Evolutionary conservation across 2,329 filamentous ascomycete species (phyloP), one percentile per base, ranked within the genome.

Genomic region (Xylaria sp.): DNA sequence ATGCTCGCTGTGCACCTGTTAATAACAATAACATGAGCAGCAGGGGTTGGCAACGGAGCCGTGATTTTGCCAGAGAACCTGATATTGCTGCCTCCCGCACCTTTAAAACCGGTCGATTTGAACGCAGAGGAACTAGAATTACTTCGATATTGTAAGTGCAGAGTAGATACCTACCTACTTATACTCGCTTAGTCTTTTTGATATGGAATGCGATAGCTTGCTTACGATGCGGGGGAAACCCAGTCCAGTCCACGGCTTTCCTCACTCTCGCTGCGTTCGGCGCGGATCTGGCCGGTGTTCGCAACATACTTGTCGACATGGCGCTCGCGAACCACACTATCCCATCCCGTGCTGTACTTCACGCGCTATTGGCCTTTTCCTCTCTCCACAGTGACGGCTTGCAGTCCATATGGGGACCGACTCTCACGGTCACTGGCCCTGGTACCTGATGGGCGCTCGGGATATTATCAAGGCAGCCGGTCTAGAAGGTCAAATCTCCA

Each of bases 331-430:
- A 59, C 28, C 25, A 57, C 23, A 47, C 57, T 7, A 58, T 64
- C 25, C n/a, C 61, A 9, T 64, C 61, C 15, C 46, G 57, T n/a
- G 64, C 64, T 9, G 61, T 66, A 4, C 64, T 66, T 12, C 64
- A 66, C 23, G 57, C 64, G 14, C 17, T 66, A 21, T 37, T 66
- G 11, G 64, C 64, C 21, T 25, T 66, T 8, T 55, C 64, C 21
- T 66, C 64, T 1, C 53, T 61, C 25, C 57, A 61, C 21, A 61
- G 64, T 33, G 61, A 61, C 33, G 51, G 61, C 47, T 33, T 56
- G 43, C 64, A 64, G 35, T 63, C 7, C 52, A 63, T 23, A 40
- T 47, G 31, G 60, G 57, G 40, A 57, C 57, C 14, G 61, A 61
- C 19, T 61, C 61, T 1, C 46, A 61, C 12, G 53, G 61, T 4